Percentiles rank a stretch among this genome's conserved stretches.
Conservation (phyloP, 768 basidiomycete species). For the Lentinula edodes region DNA sequence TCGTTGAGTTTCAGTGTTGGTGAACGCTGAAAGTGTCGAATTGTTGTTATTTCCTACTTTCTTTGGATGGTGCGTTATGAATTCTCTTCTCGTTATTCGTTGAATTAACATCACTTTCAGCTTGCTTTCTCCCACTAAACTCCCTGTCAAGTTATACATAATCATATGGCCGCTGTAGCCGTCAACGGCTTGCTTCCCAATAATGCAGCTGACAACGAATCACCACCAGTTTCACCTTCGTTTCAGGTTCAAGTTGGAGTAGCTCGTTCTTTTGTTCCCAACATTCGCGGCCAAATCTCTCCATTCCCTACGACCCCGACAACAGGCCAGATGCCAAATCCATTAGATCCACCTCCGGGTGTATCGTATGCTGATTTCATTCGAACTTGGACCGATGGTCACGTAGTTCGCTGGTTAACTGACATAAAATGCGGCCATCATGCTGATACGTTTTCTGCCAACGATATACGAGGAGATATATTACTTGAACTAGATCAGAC, state of each 20-base stretch:
- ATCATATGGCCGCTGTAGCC: constrained; percentile 27
- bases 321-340: constrained; percentile 17
- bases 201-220: constrained; percentile 28
- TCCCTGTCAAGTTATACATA: neutral
- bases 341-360: constrained; percentile 55
- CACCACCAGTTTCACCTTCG: constrained; percentile 36
- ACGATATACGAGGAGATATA: constrained; percentile 92
- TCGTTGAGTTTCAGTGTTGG: neutral
- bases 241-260: constrained; percentile 26
- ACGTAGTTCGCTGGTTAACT: constrained; percentile 73
- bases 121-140: neutral
- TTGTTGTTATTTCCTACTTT: neutral
- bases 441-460: constrained; percentile 63
- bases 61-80: neutral
- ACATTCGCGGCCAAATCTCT: constrained; percentile 34
- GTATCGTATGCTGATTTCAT: constrained; percentile 59
- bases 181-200: constrained; percentile 21
- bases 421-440: constrained; percentile 72
- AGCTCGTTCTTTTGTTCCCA: constrained; percentile 35
- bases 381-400: constrained; percentile 64
- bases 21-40: neutral
- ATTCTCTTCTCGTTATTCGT: neutral
- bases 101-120: neutral
- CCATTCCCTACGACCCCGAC: constrained; percentile 38
- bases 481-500: constrained; percentile 87